These are phyloP conservation scores for Aspergillus sclerotioniger DNA, from an alignment of 495 filamentous ascomycete species.

Conservation along the genomic window DNA sequence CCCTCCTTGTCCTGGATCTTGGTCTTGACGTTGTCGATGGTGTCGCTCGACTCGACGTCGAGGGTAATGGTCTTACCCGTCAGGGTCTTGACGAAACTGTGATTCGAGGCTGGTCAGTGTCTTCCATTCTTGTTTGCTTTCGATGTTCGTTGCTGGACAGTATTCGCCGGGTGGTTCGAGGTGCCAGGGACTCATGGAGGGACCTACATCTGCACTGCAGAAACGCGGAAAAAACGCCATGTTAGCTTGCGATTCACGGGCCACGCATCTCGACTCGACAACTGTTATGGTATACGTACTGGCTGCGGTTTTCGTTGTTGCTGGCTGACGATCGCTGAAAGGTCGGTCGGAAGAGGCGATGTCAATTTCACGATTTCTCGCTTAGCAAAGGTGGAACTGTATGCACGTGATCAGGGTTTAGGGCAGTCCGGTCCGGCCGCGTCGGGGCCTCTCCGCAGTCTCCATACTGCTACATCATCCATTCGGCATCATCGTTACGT, in stretches of 20 bases:
- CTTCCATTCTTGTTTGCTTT: not conserved
- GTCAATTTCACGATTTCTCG: conserved; percentile 49
- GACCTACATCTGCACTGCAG: conserved; percentile 78
- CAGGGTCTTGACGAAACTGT: conserved; percentile 94
- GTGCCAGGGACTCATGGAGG: conserved; percentile 14
- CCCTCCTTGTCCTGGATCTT: conserved; percentile 99
- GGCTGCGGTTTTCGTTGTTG: conserved; percentile 56
- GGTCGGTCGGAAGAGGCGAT: conserved; percentile 43
- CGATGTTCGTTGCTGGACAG: not conserved
- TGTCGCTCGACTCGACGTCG: conserved; percentile 98
- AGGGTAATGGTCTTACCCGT: conserved; percentile 99
- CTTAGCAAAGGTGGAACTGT: conserved; percentile 43
- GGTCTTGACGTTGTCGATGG: conserved; percentile 96
- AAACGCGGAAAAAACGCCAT: conserved; percentile 37
- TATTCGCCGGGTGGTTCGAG: not conserved
- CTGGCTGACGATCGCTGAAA: conserved; percentile 47
- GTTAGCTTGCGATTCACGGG: conserved; percentile 33
- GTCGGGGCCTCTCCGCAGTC: not conserved
- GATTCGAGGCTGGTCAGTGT: conserved; percentile 37
- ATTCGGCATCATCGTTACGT: not conserved
- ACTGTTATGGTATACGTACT: conserved; percentile 47
- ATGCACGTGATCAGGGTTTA: conserved; percentile 8
- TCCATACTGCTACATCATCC: not conserved
- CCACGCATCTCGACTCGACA: conserved; percentile 15
- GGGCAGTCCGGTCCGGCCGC: conserved; percentile 2